phyloP scores from a whole-genome alignment of 2,329 filamentous ascomycete genomes.

The Talaromyces sp. region DNA sequence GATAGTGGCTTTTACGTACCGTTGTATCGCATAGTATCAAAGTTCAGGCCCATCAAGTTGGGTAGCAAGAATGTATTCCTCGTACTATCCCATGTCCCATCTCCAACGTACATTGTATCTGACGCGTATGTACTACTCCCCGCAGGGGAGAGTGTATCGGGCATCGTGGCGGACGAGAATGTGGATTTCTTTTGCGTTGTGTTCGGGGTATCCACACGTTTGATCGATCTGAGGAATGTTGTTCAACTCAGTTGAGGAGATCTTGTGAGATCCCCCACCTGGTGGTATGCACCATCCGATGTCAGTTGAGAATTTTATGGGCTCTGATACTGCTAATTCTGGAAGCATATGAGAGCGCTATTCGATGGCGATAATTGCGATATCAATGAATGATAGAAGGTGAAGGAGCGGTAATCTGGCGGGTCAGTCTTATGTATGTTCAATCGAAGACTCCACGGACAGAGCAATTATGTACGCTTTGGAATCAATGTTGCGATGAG shows the following conservation, averaged over 20 bases:
- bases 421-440: not conserved
- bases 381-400: not conserved
- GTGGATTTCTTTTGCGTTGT: conserved; percentile 2
- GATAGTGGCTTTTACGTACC: conserved; percentile 37
- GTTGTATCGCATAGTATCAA: conserved; percentile 63
- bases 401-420: not conserved
- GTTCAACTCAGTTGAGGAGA: conserved; percentile 36
- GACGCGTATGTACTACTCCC: conserved; percentile 60
- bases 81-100: conserved; percentile 60
- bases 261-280: conserved; percentile 41
- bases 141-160: conserved; percentile 47
- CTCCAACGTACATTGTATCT: conserved; percentile 58
- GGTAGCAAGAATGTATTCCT: conserved; percentile 61
- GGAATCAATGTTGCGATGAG: not conserved
- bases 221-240: conserved; percentile 34
- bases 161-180: conserved; percentile 22
- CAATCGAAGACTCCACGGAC: not conserved
- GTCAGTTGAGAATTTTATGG: conserved; percentile 8
- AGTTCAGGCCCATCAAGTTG: conserved; percentile 60
- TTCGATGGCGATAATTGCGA: not conserved
- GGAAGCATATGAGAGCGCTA: not conserved
- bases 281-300: conserved; percentile 41
- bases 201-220: conserved; percentile 12
- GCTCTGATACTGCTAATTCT: not conserved
- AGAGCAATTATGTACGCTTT: not conserved